A percentile compares a stretch with the other conserved stretches of the same genome.
Conservation (phyloP, 139 green algal genomes). For the Haematococcus lacustris region DNA sequence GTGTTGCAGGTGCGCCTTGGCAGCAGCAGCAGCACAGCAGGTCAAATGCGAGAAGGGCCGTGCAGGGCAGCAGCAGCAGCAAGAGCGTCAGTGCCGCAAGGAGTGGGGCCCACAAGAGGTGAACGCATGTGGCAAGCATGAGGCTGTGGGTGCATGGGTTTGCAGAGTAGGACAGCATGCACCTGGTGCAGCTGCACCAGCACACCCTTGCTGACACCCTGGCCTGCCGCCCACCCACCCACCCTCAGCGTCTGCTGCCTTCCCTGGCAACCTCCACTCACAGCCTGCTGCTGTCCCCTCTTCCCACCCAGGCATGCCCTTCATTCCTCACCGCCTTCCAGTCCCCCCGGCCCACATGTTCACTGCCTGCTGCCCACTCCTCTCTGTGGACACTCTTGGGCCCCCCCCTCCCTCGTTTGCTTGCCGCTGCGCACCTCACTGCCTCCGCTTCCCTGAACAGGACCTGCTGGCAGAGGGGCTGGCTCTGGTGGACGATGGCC, state of each 20-base stretch:
- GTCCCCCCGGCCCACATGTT: neutral
- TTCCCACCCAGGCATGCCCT: neutral
- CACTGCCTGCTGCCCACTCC: neutral
- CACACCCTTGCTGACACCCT: too few relatives aligned
- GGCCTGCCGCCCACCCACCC: too few relatives aligned
- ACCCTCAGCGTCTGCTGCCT: too few relatives aligned
- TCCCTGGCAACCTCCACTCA: too few relatives aligned
- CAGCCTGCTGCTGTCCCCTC: neutral
- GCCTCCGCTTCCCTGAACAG: conserved; percentile 4
- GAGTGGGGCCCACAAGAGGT: neutral
- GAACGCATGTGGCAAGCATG: neutral
- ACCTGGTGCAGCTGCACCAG: too few relatives aligned
- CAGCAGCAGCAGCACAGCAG: too few relatives aligned
- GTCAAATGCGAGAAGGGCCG: too few relatives aligned
- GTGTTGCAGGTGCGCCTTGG: conserved; percentile 15
- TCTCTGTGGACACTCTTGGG: neutral
- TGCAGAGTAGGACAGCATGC: neutral
- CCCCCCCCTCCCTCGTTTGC: neutral
- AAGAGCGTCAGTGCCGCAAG: neutral
- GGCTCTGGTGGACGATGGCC: conserved; percentile 69
- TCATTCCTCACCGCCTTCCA: neutral
- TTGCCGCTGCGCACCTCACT: neutral
- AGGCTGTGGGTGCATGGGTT: neutral
- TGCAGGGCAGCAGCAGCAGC: too few relatives aligned
- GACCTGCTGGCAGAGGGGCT: conserved; percentile 57